phyloP scores from a whole-genome alignment of 2,329 filamentous ascomycete species.

The Cylindrodendrum hubeiense region DNA sequence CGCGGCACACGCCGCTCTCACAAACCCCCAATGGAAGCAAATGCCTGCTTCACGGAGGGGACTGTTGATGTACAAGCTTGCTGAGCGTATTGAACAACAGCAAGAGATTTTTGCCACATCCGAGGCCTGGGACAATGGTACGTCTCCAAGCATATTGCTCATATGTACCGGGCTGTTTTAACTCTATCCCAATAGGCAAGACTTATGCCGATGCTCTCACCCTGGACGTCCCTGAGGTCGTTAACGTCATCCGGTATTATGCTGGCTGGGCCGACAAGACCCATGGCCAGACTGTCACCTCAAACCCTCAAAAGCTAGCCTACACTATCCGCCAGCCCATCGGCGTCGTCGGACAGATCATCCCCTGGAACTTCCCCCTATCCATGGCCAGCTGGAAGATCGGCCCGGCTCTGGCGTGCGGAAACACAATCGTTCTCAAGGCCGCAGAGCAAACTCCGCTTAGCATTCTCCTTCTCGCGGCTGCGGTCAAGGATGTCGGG shows the following conservation, averaged over 20 bases:
- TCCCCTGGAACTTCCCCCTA: conserved; percentile 87
- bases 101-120: conserved; percentile 59
- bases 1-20: conserved; percentile 74
- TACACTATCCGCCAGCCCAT: conserved; percentile 72
- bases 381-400: conserved; percentile 87
- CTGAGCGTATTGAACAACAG: conserved; percentile 70
- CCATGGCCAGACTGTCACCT: conserved; percentile 83
- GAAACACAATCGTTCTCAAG: conserved; percentile 80
- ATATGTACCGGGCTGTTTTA: conserved; percentile 52
- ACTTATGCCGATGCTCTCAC: conserved; percentile 73
- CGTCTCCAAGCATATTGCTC: neutral
- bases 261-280: conserved; percentile 91
- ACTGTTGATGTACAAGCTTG: conserved; percentile 76
- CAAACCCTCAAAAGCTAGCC: conserved; percentile 79
- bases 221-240: conserved; percentile 67
- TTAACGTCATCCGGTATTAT: conserved; percentile 49
- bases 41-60: conserved; percentile 75
- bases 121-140: conserved; percentile 77
- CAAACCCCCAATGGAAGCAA: conserved; percentile 75
- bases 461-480: conserved; percentile 73
- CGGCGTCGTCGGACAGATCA: conserved; percentile 85
- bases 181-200: conserved; percentile 53
- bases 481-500: conserved; percentile 77
- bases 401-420: conserved; percentile 76
- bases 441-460: conserved; percentile 81